Evolutionary conservation across 495 filamentous ascomycete genomes (phyloP), one percentile per base, ranked within the genome.

Genomic region (Hypomontagnella submonticulosa): DNA sequence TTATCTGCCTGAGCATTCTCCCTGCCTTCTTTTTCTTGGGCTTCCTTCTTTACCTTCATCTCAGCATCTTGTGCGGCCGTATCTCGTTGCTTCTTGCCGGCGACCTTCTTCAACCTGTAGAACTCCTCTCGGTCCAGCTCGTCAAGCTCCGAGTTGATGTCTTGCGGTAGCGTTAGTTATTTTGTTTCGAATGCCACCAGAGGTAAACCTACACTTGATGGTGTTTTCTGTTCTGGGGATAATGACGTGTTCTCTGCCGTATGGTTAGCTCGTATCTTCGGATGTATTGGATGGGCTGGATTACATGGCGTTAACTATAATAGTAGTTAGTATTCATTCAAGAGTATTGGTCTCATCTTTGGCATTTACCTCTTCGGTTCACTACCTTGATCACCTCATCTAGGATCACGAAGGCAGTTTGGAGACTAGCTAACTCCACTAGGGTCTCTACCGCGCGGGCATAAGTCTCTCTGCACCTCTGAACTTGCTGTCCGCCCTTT

Each of bases 331-430:
- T 70, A 52, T 56, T 34, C 30, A 63, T 76, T 68, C 44, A 38
- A 4, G 32, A 51, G 49, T 32, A 34, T 32, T 47, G 16, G 8
- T 42, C 4, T 48, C 30, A n/a, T 15, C 20, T 19, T 11, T 42
- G 30, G 10, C 4, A 52, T 84, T 76, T 79, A 89, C 88, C 89
- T 91, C 95, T 89, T 63, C 95, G 88, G 76, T 98, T 99, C 32
- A 99, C 95, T 20, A 97, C 91, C 83, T 99, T 99, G 78, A 99
- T 99, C 54, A 99, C 96, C 73, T 98, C 96, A 74, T 99, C 95
- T 61, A 99, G 75, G 63, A 97, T 97, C 37, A 99, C 91, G 72
- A 99, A 99, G 4, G 95, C 96, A 67, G 95, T 99, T 88, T 92
- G 70, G 61, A 99, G 80, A 79, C 94, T 97, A 3, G 95, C 95